A percentile compares a stretch with the other conserved stretches of the same genome.
Conservation (phyloP, 2,329 filamentous ascomycete genomes). For the Botrytis sinoallii region DNA sequence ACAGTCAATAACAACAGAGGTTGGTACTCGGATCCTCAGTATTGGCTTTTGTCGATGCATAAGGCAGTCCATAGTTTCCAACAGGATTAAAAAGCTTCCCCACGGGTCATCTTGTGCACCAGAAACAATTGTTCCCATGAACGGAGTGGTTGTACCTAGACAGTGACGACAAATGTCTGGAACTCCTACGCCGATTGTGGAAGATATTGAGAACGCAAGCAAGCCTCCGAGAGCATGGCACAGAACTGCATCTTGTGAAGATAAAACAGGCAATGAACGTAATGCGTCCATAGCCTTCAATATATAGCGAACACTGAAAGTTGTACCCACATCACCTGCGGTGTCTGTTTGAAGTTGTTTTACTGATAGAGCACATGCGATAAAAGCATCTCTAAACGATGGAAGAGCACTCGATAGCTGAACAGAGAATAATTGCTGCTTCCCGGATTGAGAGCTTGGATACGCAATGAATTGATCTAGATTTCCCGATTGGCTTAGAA, state of each 20-base stretch:
- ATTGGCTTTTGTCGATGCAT: conserved; percentile 32
- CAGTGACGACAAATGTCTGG: conserved; percentile 32
- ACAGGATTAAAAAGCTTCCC: conserved; percentile 29
- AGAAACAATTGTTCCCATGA: conserved; percentile 20
- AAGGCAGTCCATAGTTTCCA: conserved; percentile 35
- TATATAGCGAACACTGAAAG: conserved; percentile 24
- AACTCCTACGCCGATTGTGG: conserved; percentile 33
- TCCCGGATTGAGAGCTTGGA: not conserved
- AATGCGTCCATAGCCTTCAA: conserved; percentile 29
- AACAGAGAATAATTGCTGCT: not conserved
- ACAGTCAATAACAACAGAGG: conserved; percentile 24
- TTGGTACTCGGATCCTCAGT: conserved; percentile 22
- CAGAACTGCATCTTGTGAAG: conserved; percentile 27
- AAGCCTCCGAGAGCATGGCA: conserved; percentile 30
- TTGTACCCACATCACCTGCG: conserved; percentile 16
- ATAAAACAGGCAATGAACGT: conserved; percentile 28
- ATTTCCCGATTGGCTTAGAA: not conserved
- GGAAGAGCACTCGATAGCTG: not conserved
- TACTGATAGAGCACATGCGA: conserved; percentile 32
- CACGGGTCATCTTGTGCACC: conserved; percentile 26
- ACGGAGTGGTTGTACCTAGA: conserved; percentile 28
- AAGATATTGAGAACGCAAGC: conserved; percentile 33
- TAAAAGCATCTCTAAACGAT: conserved; percentile 33
- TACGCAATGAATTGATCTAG: conserved; percentile 5
- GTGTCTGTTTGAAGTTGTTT: conserved; percentile 23